Conservation (phyloP, 1,284 basidiomycete genomes). For the Ustilago curta region DNA sequence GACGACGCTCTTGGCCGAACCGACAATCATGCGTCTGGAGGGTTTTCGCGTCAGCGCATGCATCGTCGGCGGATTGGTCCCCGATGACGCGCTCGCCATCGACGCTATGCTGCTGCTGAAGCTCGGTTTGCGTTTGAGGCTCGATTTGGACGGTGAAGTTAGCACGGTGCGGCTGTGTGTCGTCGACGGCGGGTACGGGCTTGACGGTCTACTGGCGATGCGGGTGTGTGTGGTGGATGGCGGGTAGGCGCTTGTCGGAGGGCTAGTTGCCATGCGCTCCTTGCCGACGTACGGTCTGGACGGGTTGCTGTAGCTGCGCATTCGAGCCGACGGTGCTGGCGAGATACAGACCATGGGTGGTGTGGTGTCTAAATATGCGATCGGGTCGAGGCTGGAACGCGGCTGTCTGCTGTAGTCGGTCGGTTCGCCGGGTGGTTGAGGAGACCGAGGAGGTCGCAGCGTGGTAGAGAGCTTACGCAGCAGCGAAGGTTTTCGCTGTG, state of each 20-base stretch:
- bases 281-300: too few relatives aligned
- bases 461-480: slow-evolving; percentile 4
- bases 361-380: too few relatives aligned
- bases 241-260: too few relatives aligned
- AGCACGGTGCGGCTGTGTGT: background rate
- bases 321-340: background rate
- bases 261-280: too few relatives aligned
- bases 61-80: background rate
- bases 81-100: background rate
- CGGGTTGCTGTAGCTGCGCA: background rate
- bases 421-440: background rate
- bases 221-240: too few relatives aligned
- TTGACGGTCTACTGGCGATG: too few relatives aligned
- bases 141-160: background rate
- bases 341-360: background rate
- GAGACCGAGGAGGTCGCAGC: background rate
- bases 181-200: background rate
- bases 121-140: slow-evolving; percentile 2
- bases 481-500: slow-evolving; percentile 3
- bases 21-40: background rate
- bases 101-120: background rate
- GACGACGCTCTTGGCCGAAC: background rate
- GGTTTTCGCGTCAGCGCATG: background rate
- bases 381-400: too few relatives aligned
- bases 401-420: slow-evolving; percentile 10